Conservation (phyloP, 768 basidiomycete species). For the Gloeophyllum trabeum region DNA sequence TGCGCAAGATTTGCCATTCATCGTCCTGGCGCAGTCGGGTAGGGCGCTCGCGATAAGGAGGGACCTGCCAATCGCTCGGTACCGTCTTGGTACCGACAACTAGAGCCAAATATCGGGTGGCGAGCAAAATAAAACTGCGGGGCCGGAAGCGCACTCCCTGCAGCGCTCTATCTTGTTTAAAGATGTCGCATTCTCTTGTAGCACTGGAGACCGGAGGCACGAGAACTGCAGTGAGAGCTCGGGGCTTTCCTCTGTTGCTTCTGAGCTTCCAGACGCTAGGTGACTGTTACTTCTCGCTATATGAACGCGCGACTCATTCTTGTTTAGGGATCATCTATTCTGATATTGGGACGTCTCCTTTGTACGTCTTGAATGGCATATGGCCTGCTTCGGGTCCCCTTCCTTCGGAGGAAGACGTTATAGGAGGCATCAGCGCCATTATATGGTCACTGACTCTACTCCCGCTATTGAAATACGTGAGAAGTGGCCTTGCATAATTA, state of each 20-base stretch:
- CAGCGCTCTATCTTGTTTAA: no score
- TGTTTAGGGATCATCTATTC: constrained; percentile 28
- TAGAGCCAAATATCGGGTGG: no score
- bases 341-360: constrained; percentile 45
- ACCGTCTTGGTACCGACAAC: no score
- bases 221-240: constrained; percentile 21
- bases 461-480: constrained; percentile 54
- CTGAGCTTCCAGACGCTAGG: constrained; percentile 22
- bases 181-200: not conserved
- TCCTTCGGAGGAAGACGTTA: constrained; percentile 47
- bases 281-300: constrained; percentile 1
- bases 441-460: constrained; percentile 53
- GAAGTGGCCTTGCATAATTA: constrained; percentile 8
- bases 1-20: no score
- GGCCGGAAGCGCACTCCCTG: no score
- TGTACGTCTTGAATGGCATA: constrained; percentile 57
- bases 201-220: not conserved
- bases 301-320: not conserved
- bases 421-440: constrained; percentile 53
- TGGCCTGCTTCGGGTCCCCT: constrained; percentile 36
- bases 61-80: no score
- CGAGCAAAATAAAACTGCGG: no score
- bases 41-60: no score
- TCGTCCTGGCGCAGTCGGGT: no score
- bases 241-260: constrained; percentile 12